Base-by-base conservation (phyloP, 768 basidiomycete species). In the Rhizopogon roseolus region DNA sequence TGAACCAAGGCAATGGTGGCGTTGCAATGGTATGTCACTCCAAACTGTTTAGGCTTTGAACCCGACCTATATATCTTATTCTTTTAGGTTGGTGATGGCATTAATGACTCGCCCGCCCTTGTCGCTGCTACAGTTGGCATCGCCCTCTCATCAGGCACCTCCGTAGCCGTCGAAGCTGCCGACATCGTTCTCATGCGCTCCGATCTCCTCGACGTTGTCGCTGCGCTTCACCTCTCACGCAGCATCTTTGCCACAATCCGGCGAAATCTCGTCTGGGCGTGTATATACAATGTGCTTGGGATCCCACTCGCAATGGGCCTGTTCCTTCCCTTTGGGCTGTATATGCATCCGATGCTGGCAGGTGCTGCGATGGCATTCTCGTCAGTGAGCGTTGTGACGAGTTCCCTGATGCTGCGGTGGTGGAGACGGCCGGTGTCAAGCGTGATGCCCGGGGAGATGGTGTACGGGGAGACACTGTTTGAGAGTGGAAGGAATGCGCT, bases 301-400 rank as follows among this genome's bases (percentile, higher is more conserved):
- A 96, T 99, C 55, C 97, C 97, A 16, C 82, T 98, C 43, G 97
- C 97, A 19, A 99, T 99, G 97, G 97, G 97, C 25, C 54, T 98
- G 44, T 86, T 99, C 74, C 77, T 98, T 11, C 97, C 97, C 0
- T 81, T 93, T 66, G 93, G 93, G 13, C 59, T 96, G 28, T 92
- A 94, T 68, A 84, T 98, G 66, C 97, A 94, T 62, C 97, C 97
- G 8, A 98, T 98, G 96, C 84, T 94, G 74, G 93, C 97, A 0
- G 96, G 93, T n/a, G 93, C 88, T 3, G 95, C 95, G 27, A 99
- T 99, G 97, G 97, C 97, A 25, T 94, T 93, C 69, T 95, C 92
- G 34, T 92, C 88, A 61, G 96, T 98, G 37, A 94, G 91, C 60
- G 97, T 99, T 49, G 96, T 99, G 14, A 84, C 82, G 27, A 93